Evolutionary conservation across 257 asterid genomes (phyloP), one percentile per base, ranked within the genome.

Genomic region (Mentha longifolia): DNA sequence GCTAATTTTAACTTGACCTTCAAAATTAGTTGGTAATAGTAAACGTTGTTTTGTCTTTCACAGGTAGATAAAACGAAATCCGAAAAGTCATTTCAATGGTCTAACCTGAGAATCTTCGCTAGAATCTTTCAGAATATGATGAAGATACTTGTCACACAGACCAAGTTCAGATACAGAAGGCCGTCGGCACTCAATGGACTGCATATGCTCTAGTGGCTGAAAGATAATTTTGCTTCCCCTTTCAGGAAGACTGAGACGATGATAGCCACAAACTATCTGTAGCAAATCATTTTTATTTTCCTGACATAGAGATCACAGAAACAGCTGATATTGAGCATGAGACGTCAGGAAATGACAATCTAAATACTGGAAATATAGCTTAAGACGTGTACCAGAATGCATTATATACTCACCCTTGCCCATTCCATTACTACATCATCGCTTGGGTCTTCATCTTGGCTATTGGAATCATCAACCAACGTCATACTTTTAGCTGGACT

Each of bases 171-270:
- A 80, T 76, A 81, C 68, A 50, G 95, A 82, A 66, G 78, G 89
- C 49, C 98, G 86, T 59, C 46, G 78, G 71, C 78, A 91, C 66
- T 72, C 92, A 75, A 85, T 82, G 68, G 92, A 82, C 77, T 86
- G 96, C 33, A 91, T 84, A 85, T 91, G 96, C 82, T 89, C 97
- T 30, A 93, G 85, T 30, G 98, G 98, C 76, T 83, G 93, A 79
- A 87, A 91, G 74, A 76, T 73, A 6, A 91, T 77, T 77, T 78
- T 69, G 70, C 78, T 68, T 78, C 98, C 98, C 72, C 92, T 88
- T 61, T 64, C 79, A 49, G 98, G 98, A 78, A 91, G 82, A 69
- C 81, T 73, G 72, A 79, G 72, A 59, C 83, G 77, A 80, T 91
- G 92, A 84, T 87, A 93, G 67, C 88, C 81, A 81, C 94, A 89